phyloP scores from a whole-genome alignment of 1,284 basidiomycete species.

The Coniferiporia weirii region DNA sequence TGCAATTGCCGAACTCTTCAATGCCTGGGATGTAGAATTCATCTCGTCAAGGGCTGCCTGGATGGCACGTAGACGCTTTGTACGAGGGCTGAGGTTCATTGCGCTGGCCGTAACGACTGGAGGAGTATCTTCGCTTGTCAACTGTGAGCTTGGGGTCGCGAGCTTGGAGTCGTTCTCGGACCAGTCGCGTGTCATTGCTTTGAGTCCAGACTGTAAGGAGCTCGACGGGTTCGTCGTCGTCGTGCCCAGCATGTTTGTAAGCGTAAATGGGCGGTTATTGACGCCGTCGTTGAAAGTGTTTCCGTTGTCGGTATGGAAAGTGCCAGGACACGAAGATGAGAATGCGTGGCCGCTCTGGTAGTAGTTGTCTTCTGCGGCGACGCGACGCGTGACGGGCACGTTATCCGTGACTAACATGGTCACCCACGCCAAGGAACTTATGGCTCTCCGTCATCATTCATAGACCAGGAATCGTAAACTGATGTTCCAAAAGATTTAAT shows the following conservation, averaged over 20 bases:
- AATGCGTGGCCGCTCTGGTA: background rate
- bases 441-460: background rate
- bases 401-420: background rate
- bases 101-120: background rate
- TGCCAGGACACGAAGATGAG: background rate
- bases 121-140: constrained; percentile 21
- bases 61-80: constrained; percentile 10
- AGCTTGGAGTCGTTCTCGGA: constrained; percentile 24
- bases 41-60: constrained; percentile 15
- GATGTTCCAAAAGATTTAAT: no score
- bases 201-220: constrained; percentile 38
- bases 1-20: constrained; percentile 1
- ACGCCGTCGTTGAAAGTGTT: background rate
- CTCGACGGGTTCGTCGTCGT: background rate
- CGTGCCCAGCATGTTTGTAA: background rate
- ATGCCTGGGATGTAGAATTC: background rate
- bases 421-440: background rate
- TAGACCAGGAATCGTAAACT: no score
- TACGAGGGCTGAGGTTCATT: background rate
- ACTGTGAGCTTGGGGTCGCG: constrained; percentile 26
- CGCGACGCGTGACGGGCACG: background rate
- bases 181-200: constrained; percentile 42
- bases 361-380: background rate
- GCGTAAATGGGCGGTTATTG: background rate
- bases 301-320: background rate